Base-by-base conservation (phyloP, 768 basidiomycete species). In the Pisolithus microcarpus region DNA sequence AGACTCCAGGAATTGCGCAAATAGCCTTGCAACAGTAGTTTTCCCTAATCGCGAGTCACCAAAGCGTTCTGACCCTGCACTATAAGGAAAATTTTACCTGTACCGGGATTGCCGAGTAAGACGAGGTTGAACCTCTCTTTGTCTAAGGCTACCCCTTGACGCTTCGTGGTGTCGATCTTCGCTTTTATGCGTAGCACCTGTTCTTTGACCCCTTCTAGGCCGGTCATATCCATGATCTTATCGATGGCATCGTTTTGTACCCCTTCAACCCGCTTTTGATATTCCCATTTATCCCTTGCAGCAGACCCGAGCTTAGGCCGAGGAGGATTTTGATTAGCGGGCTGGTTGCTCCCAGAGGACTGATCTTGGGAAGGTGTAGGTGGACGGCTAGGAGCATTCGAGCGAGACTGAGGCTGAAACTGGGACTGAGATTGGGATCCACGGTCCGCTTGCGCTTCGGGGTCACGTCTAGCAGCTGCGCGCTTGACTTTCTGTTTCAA, bases 51-150 rank as follows among this genome's bases (percentile, higher is more conserved):
- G 42, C 45, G 36, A 4, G 9, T 5, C 7, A 28, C 2, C 8
- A 57, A 46, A 61, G 18, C 5, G 5, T 13, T 10, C 21, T 19
- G 19, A 4, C 10, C 24, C 18, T 38, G 10, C 18, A 13, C 4
- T 18, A 21, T 3, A 2, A 34, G 16, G 42, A 51, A 7, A 52
- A 28, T 54, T 71, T 26, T 51, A 85, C 85, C 85, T 62, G 85
- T 87, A 8, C 85, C 85, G 4, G 85, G 85, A 58, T 87, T 87
- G 13, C 85, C 85, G 0, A 84, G 74, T 11, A 87, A 67, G 11
- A 72, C 75, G 18, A 77, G 72, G 61, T 86, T 85, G 60, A 82
- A 78, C 0, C 84, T 69, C 48, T 85, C 82, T 26, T 73, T 70
- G 23, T 75, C 71, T 13, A 81, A 53, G 5, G 80, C 72, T 0